Evolutionary conservation across 257 asterid genomes (phyloP).

Genomic region (Orobanche coerulescens): DNA sequence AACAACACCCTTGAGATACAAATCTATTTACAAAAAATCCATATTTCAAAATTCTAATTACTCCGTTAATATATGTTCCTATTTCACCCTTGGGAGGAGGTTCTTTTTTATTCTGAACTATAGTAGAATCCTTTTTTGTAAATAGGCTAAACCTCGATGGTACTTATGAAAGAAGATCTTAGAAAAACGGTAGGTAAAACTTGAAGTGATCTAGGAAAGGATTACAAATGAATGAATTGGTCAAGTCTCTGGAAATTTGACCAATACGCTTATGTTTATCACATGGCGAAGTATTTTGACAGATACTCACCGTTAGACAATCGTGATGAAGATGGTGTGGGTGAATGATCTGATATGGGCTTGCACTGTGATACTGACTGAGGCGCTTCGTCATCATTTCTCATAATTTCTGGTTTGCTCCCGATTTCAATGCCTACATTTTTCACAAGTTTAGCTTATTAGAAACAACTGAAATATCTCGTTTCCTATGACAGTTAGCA

Average conservation of each 20-base stretch:
- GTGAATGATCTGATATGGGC: conserved; percentile 28
- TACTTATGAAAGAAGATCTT: not conserved
- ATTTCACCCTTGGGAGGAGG: too few relatives aligned
- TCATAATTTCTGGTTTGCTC: conserved; percentile 25
- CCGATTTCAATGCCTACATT: conserved; percentile 38
- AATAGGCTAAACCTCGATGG: too few relatives aligned
- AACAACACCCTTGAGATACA: too few relatives aligned
- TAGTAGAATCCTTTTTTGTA: too few relatives aligned
- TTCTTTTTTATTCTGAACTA: too few relatives aligned
- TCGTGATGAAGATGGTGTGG: conserved; percentile 36
- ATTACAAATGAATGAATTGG: not conserved
- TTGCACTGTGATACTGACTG: conserved; percentile 27
- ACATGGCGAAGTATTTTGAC: conserved; percentile 4
- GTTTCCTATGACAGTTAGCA: not conserved
- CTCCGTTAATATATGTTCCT: too few relatives aligned
- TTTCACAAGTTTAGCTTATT: conserved; percentile 25
- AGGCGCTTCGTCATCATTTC: conserved; percentile 29
- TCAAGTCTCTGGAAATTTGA: not conserved
- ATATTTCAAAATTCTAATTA: too few relatives aligned
- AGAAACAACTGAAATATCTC: not conserved
- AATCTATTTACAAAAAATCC: too few relatives aligned
- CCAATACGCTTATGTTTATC: conserved; percentile 6
- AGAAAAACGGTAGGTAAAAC: not conserved
- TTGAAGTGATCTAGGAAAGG: conserved; percentile 5
- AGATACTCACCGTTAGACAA: conserved; percentile 33